Conservation (phyloP, 2,329 filamentous ascomycete species). For the Whalleya microplaca region DNA sequence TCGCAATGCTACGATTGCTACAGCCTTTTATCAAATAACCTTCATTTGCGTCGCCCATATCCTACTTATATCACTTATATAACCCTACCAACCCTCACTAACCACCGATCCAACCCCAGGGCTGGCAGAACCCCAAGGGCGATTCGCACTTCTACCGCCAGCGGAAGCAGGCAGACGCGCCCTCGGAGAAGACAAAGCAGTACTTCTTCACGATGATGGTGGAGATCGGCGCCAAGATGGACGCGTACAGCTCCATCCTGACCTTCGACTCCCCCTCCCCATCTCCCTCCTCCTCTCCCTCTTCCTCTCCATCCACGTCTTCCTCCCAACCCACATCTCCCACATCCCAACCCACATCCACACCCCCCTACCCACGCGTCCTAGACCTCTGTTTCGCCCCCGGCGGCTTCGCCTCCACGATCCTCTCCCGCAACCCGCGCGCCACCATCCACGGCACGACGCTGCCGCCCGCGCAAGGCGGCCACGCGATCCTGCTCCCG, state of each 20-base stretch:
- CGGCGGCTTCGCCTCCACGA: slow-evolving; percentile 51
- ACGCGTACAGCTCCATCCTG: slow-evolving; percentile 41
- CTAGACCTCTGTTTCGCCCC: slow-evolving; percentile 62
- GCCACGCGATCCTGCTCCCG: slow-evolving; percentile 42
- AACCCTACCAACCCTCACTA: not conserved
- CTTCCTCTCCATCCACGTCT: too few relatives aligned
- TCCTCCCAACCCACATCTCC: too few relatives aligned
- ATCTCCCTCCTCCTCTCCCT: not conserved
- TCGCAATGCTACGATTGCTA: too few relatives aligned
- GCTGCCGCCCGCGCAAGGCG: slow-evolving; percentile 45
- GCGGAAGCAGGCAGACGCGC: slow-evolving; percentile 42
- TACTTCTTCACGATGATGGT: slow-evolving; percentile 49
- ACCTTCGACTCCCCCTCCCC: slow-evolving; percentile 9
- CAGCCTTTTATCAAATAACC: too few relatives aligned
- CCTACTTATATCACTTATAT: too few relatives aligned
- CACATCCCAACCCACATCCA: not conserved
- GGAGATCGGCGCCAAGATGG: slow-evolving; percentile 46
- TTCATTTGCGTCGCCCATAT: too few relatives aligned
- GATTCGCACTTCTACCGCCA: slow-evolving; percentile 48
- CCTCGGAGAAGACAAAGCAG: slow-evolving; percentile 17
- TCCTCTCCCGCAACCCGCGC: slow-evolving; percentile 40
- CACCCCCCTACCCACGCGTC: slow-evolving; percentile 34
- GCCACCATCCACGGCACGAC: slow-evolving; percentile 44
- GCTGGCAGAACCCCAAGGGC: slow-evolving; percentile 47
- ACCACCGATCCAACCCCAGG: slow-evolving; percentile 35